Percentiles rank a stretch among this genome's conserved stretches.
These are phyloP conservation scores for Calcarisporium arbuscula DNA, from an alignment of 2,329 filamentous ascomycete species.

Conservation along the genomic window DNA sequence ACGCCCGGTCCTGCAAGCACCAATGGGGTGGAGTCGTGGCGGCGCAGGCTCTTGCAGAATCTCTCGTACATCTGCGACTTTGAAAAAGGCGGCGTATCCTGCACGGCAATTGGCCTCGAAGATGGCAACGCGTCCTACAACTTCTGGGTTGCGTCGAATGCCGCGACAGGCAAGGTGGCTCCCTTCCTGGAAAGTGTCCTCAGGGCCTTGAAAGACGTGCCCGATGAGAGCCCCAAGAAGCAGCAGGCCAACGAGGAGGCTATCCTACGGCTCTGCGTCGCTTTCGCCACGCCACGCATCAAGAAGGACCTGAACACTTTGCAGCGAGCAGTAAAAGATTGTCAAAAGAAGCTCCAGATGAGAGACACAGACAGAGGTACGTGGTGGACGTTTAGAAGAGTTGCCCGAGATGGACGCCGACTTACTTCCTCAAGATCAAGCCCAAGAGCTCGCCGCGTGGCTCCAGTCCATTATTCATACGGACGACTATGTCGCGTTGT, in stretches of 20 bases:
- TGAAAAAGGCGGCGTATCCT: constrained; percentile 36
- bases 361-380: too few relatives aligned
- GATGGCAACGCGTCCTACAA: constrained; percentile 20
- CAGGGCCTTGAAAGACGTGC: constrained; percentile 1
- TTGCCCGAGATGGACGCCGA: too few relatives aligned
- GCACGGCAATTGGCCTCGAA: constrained; percentile 39
- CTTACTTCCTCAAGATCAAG: not conserved
- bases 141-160: constrained; percentile 40
- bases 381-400: too few relatives aligned
- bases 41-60: not conserved
- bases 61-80: constrained; percentile 8
- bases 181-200: constrained; percentile 25
- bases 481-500: constrained; percentile 1
- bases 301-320: constrained; percentile 16
- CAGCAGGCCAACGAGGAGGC: not conserved
- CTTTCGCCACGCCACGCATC: constrained; percentile 16
- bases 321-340: constrained; percentile 9
- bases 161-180: constrained; percentile 13
- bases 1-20: not conserved
- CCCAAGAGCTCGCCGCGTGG: not conserved
- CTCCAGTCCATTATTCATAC: constrained; percentile 1
- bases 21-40: not conserved
- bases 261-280: constrained; percentile 5
- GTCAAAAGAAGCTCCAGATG: constrained; percentile 7
- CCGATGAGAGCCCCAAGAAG: not conserved